Percentiles rank a stretch among this genome's conserved stretches.
Conservation (phyloP, 1,139 yeast genomes). For the Yamadazyma trypodendri region DNA sequence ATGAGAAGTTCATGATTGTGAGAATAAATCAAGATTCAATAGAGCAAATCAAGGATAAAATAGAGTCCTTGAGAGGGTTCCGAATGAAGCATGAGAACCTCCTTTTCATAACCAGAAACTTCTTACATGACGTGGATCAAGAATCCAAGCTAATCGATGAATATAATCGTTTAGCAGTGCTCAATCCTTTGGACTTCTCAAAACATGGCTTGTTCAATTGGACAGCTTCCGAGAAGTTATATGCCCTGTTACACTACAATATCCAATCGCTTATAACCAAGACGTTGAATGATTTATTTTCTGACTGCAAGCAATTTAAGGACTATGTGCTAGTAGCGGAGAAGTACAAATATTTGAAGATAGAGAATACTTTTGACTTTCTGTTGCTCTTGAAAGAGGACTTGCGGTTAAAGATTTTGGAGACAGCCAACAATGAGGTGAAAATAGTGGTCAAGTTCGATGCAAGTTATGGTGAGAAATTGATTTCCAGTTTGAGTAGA, state of each 20-base stretch:
- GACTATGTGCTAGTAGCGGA: conserved; percentile 32
- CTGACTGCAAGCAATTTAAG: conserved; percentile 25
- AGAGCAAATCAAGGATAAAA: conserved; percentile 41
- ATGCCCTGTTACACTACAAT: conserved; percentile 21
- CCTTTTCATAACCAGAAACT: conserved; percentile 35
- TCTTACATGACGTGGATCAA: conserved; percentile 17
- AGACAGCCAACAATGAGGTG: conserved; percentile 30
- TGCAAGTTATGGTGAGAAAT: conserved; percentile 2
- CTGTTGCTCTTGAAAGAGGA: conserved; percentile 35
- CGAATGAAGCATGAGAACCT: conserved; percentile 58
- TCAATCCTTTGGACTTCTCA: conserved; percentile 32
- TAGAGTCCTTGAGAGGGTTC: conserved; percentile 46
- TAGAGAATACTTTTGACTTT: conserved; percentile 17
- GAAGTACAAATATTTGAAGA: conserved; percentile 20
- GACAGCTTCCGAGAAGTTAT: conserved; percentile 30
- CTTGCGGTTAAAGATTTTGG: conserved; percentile 32
- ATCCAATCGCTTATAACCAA: conserved; percentile 23
- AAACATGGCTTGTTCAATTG: conserved; percentile 34
- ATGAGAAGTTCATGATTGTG: conserved; percentile 69
- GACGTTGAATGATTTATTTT: conserved; percentile 27
- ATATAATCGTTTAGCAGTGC: conserved; percentile 20
- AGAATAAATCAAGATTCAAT: conserved; percentile 52
- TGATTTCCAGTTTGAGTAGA: conserved; percentile 1
- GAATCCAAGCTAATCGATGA: conserved; percentile 28
- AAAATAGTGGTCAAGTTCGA: conserved; percentile 16